Percentiles rank a stretch among this genome's conserved stretches.
phyloP scores from a whole-genome alignment of 208 protist genomes.

The Acanthamoeba triangularis region DNA sequence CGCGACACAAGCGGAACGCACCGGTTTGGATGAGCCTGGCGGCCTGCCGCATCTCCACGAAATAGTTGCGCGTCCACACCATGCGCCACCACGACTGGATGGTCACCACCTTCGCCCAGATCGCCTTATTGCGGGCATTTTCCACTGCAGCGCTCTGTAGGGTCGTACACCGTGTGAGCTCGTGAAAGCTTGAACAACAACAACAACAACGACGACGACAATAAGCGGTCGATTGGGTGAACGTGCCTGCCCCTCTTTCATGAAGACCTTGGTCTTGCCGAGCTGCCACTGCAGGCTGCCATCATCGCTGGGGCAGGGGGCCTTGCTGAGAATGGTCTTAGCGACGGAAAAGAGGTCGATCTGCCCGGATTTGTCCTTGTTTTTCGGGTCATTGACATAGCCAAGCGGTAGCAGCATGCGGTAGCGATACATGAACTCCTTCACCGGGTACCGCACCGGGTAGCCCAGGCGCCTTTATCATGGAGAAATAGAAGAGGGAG shows the following conservation, averaged over 20 bases:
- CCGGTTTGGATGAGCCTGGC: background rate
- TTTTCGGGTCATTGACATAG: background rate
- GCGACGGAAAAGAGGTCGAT: background rate
- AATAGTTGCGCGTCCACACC: conserved; percentile 41
- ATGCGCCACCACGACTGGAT: conserved; percentile 58
- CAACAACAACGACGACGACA: no score
- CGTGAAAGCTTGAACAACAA: background rate
- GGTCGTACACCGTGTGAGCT: no score
- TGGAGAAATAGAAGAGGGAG: background rate
- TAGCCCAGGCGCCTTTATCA: conserved; percentile 7
- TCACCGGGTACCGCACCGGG: conserved; percentile 1
- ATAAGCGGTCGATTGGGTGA: background rate
- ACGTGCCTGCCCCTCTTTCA: conserved; percentile 13
- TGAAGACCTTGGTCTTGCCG: conserved; percentile 43
- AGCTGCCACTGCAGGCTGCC: background rate
- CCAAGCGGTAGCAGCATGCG: background rate
- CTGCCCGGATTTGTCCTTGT: conserved; percentile 25
- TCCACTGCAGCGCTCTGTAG: background rate
- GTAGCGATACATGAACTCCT: conserved; percentile 57
- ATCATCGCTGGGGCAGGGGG: background rate
- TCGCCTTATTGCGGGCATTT: background rate
- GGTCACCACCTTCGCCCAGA: background rate
- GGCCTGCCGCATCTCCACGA: background rate
- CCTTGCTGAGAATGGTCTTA: background rate
- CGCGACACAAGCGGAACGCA: background rate